These are phyloP conservation scores for Alternaria consortialis DNA, from an alignment of 2,329 filamentous ascomycete genomes.

Conservation along the genomic window DNA sequence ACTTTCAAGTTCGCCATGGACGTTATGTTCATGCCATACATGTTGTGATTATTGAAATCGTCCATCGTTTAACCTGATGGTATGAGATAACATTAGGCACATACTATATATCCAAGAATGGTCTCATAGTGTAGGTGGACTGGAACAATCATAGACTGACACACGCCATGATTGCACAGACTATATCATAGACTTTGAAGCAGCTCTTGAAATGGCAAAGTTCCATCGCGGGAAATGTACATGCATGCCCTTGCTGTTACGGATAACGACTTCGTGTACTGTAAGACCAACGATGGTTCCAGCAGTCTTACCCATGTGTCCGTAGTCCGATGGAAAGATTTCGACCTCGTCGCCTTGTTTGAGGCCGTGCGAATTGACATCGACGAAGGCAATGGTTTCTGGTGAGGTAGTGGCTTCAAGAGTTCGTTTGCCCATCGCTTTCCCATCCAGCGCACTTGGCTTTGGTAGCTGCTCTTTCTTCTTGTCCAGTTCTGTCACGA, in stretches of 20 bases:
- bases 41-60: neutral
- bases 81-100: neutral
- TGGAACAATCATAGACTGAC: neutral
- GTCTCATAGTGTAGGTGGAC: neutral
- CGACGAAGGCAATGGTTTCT: constrained; percentile 57
- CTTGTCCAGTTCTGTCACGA: constrained; percentile 59
- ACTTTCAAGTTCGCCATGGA: neutral
- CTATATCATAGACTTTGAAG: neutral
- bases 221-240: constrained; percentile 54
- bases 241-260: constrained; percentile 34
- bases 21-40: neutral
- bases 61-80: rapidly evolving
- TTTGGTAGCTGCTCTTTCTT: constrained; percentile 53
- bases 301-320: constrained; percentile 38
- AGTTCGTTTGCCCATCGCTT: constrained; percentile 48
- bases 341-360: constrained; percentile 63
- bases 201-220: constrained; percentile 40
- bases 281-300: constrained; percentile 43
- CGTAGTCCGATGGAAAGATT: constrained; percentile 45
- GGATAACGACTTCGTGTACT: constrained; percentile 37
- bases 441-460: constrained; percentile 51
- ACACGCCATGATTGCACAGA: neutral
- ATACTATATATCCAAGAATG: neutral
- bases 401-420: constrained; percentile 59
- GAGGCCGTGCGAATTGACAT: constrained; percentile 63